Evolutionary conservation across 768 basidiomycete species (phyloP).

Genomic region (Lactarius vividus): DNA sequence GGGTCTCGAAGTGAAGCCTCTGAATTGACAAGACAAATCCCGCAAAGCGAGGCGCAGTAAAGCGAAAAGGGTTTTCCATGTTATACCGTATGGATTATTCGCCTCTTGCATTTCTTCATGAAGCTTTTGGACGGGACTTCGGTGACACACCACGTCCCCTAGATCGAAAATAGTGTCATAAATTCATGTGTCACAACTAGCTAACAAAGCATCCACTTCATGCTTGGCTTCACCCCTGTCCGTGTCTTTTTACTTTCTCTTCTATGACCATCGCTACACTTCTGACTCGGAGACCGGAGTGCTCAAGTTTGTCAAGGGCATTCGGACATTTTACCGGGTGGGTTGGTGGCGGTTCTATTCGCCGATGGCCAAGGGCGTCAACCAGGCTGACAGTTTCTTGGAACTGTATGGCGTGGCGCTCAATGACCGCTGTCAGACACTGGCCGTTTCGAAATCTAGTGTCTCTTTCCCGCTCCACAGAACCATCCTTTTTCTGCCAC

Average conservation of each 20-base stretch:
- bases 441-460: no score
- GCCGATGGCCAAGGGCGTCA: not conserved
- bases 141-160: not conserved
- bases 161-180: not conserved
- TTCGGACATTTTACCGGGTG: not conserved
- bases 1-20: conserved; percentile 15
- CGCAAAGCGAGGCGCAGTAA: not conserved
- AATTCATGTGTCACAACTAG: not conserved
- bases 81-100: not conserved
- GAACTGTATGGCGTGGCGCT: not conserved
- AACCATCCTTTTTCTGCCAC: not conserved
- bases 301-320: not conserved
- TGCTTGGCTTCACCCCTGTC: not conserved
- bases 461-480: not conserved
- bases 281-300: no score
- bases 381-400: not conserved
- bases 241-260: not conserved
- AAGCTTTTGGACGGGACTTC: not conserved
- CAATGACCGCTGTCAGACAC: no score
- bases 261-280: no score
- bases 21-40: not conserved
- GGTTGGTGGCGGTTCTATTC: not conserved
- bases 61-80: not conserved
- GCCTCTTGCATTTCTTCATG: not conserved
- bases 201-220: not conserved